A percentile compares a stretch with the other conserved stretches of the same genome.
Conservation (phyloP, 2,329 filamentous ascomycete genomes). For the Aureobasidium zeae region DNA sequence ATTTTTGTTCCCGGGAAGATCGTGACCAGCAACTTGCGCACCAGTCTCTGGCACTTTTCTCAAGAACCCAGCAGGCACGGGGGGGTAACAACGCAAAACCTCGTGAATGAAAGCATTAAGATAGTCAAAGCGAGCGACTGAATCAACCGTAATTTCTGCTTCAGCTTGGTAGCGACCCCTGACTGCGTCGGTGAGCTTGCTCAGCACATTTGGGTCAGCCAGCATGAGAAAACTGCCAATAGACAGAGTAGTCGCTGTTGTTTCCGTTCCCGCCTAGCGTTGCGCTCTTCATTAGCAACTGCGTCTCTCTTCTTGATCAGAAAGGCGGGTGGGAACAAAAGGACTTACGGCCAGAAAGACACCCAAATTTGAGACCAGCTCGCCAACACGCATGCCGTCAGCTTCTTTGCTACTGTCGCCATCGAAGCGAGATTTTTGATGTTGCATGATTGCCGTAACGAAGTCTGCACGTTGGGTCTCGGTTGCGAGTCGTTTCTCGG, state of each 20-base stretch:
- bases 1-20: conserved; percentile 22
- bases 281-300: conserved; percentile 24
- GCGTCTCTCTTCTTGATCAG: background rate
- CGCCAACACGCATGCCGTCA: background rate
- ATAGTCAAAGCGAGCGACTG: conserved; percentile 26
- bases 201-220: conserved; percentile 29
- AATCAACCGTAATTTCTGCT: conserved; percentile 23
- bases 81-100: conserved; percentile 38
- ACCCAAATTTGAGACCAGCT: background rate
- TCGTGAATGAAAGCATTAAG: conserved; percentile 40
- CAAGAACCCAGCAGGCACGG: conserved; percentile 33
- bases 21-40: conserved; percentile 23
- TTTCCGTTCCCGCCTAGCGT: conserved; percentile 45
- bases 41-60: conserved; percentile 24
- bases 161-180: conserved; percentile 30
- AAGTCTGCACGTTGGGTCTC: conserved; percentile 25
- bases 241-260: conserved; percentile 40
- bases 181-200: conserved; percentile 35
- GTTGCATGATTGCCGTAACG: conserved; percentile 19
- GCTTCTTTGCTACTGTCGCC: conserved; percentile 19
- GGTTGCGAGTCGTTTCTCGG: conserved; percentile 22
- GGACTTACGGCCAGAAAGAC: conserved; percentile 6
- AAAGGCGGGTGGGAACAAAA: no score
- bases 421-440: conserved; percentile 19
- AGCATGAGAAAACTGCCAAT: conserved; percentile 35